A percentile compares a stretch with the other conserved stretches of the same genome.
Conservation (phyloP, 2,329 filamentous ascomycete genomes). For the Mycocentrospora acerina region DNA sequence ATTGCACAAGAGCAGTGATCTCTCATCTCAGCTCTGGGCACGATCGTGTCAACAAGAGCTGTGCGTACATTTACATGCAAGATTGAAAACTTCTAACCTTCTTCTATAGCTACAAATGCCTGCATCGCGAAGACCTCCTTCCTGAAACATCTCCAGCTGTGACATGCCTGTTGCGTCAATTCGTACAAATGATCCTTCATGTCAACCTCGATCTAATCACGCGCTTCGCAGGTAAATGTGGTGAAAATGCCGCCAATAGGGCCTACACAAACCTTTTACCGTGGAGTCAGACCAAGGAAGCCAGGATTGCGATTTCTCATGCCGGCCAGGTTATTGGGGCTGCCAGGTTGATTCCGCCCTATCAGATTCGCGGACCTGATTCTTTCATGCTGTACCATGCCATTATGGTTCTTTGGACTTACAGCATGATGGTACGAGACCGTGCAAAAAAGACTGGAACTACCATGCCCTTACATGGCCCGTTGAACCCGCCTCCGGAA, state of each 20-base stretch:
- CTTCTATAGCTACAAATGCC: constrained; percentile 42
- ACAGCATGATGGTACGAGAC: constrained; percentile 23
- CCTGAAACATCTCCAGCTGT: constrained; percentile 32
- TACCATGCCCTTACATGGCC: constrained; percentile 5
- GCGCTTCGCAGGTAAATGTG: constrained; percentile 65
- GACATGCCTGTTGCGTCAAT: constrained; percentile 43
- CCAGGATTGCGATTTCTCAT: constrained; percentile 17
- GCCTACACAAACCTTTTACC: constrained; percentile 59
- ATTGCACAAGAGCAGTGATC: constrained; percentile 12
- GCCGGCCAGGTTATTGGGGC: constrained; percentile 20
- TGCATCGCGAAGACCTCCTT: constrained; percentile 50
- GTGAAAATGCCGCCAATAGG: constrained; percentile 62
- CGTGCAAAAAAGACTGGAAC: constrained; percentile 14
- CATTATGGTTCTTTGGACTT: constrained; percentile 28
- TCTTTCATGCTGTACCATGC: constrained; percentile 22
- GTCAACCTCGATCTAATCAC: constrained; percentile 64
- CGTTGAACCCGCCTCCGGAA: background rate
- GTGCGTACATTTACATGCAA: constrained; percentile 1
- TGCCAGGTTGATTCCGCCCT: constrained; percentile 14
- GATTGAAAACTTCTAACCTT: constrained; percentile 54
- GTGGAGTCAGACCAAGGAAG: constrained; percentile 46
- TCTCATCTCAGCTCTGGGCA: constrained; percentile 21
- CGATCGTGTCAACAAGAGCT: constrained; percentile 16
- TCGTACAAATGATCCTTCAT: constrained; percentile 64
- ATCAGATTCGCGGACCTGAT: constrained; percentile 21